Base-by-base conservation (phyloP, 2,329 filamentous ascomycete species). In the Lachnellula arida region DNA sequence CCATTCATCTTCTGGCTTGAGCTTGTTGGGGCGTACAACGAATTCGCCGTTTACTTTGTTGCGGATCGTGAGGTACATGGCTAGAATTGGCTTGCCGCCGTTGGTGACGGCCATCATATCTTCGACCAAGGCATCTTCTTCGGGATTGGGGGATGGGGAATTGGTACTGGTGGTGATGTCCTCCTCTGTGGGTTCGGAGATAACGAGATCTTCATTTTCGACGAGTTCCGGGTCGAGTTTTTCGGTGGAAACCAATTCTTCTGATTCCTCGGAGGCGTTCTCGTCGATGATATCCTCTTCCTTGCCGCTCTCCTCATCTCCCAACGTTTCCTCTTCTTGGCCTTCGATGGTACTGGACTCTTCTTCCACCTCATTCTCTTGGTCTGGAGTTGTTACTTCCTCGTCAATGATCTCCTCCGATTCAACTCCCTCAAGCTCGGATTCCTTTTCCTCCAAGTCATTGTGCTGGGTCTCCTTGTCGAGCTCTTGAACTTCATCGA, bases 41-140 rank as follows among this genome's bases (percentile, higher is more conserved):
- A 81, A 79, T 12, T 74, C 53, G 17, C 81, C 85, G 66, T 94
- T 87, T 53, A 96, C 80, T 60, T 81, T 82, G 75, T 89, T 94
- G 61, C 82, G 82, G 49, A 90, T 75, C 0, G 83, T 86, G 54
- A 97, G 75, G 14, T 84, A 84, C 79, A 94, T 82, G 40, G 60
- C 66, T 15, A 67, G 49, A 19, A 69, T 37, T 12, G 35, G 28
- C 44, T 25, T 53, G 25, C 43, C 42, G 34, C 2, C 28, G 0
- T 32, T 23, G 22, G 6, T 32, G n/a, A 22, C 23, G 6, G 37
- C 23, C 49, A n/a, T 46, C 19, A 19, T 55, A 7, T 49, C 52
- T 11, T 60, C 46, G 9, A 46, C 46, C 14, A 39, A 5, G 4
- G 23, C 32, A 22, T 28, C 7, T 44, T 47, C 15, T 52, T 28